Evolutionary conservation across 1,284 basidiomycete species (phyloP).

Genomic region (Trametes sp.): DNA sequence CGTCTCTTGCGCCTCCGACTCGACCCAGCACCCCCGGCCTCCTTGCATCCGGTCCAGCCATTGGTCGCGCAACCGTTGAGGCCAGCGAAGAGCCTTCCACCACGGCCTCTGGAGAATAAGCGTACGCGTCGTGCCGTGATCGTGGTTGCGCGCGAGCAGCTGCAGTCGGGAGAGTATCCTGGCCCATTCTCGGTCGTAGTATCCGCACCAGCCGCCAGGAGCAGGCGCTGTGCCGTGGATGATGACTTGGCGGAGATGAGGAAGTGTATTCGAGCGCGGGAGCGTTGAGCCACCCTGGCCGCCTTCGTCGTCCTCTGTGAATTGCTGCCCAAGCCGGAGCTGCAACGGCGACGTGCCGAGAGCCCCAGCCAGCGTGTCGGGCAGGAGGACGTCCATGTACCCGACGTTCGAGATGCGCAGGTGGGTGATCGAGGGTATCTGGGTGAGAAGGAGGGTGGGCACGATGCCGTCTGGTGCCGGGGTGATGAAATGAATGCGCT

Average conservation of each 20-base stretch:
- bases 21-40: conserved; percentile 16
- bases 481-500: conserved; percentile 10
- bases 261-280: not conserved
- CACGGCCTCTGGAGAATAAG: not conserved
- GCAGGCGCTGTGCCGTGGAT: not conserved
- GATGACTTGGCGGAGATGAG: not conserved
- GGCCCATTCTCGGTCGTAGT: not conserved
- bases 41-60: conserved; percentile 21
- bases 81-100: conserved; percentile 1
- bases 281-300: not conserved
- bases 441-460: not conserved
- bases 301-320: not conserved
- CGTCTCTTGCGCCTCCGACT: conserved; percentile 9
- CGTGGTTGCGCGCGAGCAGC: not conserved
- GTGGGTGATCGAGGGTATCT: conserved; percentile 8
- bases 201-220: not conserved
- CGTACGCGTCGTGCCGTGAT: not conserved
- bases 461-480: not conserved
- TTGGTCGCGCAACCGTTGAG: conserved; percentile 3
- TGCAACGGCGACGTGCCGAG: not conserved
- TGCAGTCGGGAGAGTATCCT: not conserved
- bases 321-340: not conserved
- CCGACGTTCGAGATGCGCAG: conserved; percentile 13
- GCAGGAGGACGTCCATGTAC: not conserved
- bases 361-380: not conserved